Base-by-base conservation (phyloP, 2,329 filamentous ascomycete species). In the Epichloe baconii region DNA sequence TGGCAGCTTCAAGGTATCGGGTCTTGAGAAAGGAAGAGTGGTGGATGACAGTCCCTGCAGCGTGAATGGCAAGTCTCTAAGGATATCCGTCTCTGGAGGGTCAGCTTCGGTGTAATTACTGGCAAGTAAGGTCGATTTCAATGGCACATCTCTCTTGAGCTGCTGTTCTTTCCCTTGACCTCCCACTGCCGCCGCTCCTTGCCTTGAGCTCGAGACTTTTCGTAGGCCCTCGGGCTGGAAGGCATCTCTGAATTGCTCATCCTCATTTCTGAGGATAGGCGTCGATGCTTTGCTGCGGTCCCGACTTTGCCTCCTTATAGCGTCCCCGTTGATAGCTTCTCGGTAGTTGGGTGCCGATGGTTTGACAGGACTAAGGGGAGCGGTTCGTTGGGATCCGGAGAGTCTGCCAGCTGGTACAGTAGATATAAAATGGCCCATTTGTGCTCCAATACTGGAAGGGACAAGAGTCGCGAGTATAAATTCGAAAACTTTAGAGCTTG, bases 381-480 rank as follows among this genome's bases (percentile, higher is more conserved):
- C 43, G 74, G 76, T 50, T 78, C 74, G 58, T 67, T 71, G 2
- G 77, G 76, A 53, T 80, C 73, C 36, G 77, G 75, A 3, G 78
- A 80, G 62, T 90, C 86, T 54, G 87, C 82, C 46, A 96, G 78
- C 60, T 88, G 83, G 65, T 93, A 86, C 42, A 98, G 78, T 42
- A 98, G 81, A 65, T 94, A 94, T 19, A 98, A 75, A 57, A 98
- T 96, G 3, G 86, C 88, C 89, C 90, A 97, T 77, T 98, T 98
- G 67, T 95, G 86, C 61, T 87, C 86, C 44, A 98, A 76, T 5
- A 97, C 90, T 0, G 90, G 90, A 57, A 96, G 82, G n/a, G 88
- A 86, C 26, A 96, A 75, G 17, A 98, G 78, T 52, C 88, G 80
- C 36, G 88, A 88, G 68, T 96, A 95, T 31, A 98, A 78, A 62